Evolutionary conservation across 192 early-diverging fungal genomes (phyloP), one percentile per base, ranked within the genome.

Genomic region (Geranomyces michiganensis): DNA sequence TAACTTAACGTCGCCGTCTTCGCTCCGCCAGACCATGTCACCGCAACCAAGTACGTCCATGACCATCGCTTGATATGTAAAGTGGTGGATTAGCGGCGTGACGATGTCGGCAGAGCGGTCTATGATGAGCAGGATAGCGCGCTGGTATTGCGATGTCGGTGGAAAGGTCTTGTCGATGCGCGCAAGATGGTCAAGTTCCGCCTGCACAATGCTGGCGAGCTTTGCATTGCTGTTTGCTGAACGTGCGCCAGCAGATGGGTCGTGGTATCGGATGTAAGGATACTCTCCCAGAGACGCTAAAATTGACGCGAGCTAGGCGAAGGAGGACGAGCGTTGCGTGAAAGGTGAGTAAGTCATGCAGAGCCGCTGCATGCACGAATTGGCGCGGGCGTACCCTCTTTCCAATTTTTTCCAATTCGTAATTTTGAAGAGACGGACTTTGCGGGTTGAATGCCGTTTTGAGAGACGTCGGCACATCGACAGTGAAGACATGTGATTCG

Each of bases 221-320:
- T 87, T 88, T 66, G 85, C 89, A 29, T 27, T 21, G 4, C 29
- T 19, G 62, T 68, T 67, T 10, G 73, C 43, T 8, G 56, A 70
- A 41, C 36, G 36, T 13, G 32, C 31, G 8, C 64, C 62, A 65
- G 47, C 89, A 56, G 90, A 88, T 32, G 93, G 92, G 69, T 94
- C 89, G 78, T 92, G 88, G 67, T 94, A 98, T 47, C 96, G 86
- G 62, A 98, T 94, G 41, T 92, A 86, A 3, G 97, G 97, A 67
- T 89, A 91, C 66, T 97, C 95, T 30, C 93, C 94, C 24, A 98
- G 75, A 6, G 92, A 88, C 0, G 90, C 91, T 68, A 95, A 89
- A 0, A 98, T 89, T 22, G 94, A 93, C 8, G 92, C 84, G 22
- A 99, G 75, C 86, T 95, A 65, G 9, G 82, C 63, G 93, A 90